These are phyloP conservation scores for Uromyces viciae-fabae DNA, from an alignment of 1,284 basidiomycete species.

Conservation along the genomic window DNA sequence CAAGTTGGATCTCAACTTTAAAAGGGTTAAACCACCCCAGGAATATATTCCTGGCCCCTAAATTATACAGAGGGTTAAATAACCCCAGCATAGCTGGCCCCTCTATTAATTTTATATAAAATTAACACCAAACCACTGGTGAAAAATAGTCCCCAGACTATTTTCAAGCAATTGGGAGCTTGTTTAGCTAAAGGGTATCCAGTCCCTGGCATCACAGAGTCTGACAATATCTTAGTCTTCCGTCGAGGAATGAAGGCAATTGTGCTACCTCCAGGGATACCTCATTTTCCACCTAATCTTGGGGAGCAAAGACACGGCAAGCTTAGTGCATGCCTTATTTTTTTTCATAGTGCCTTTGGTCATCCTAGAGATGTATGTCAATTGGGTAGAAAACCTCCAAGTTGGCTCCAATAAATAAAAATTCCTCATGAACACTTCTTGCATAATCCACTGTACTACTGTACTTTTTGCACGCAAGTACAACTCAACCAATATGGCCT, in stretches of 20 bases:
- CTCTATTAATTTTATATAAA: too few relatives aligned
- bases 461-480: background rate
- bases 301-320: constrained; percentile 28
- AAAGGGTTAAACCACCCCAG: too few relatives aligned
- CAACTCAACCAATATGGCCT: background rate
- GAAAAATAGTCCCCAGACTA: too few relatives aligned
- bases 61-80: too few relatives aligned
- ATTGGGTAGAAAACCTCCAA: background rate
- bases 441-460: background rate
- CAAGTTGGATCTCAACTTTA: too few relatives aligned
- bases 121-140: too few relatives aligned
- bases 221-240: background rate
- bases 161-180: too few relatives aligned
- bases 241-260: background rate
- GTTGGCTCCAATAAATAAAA: background rate
- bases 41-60: too few relatives aligned
- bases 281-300: constrained; percentile 22
- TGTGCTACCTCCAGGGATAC: constrained; percentile 5
- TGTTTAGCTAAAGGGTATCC: too few relatives aligned
- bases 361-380: constrained; percentile 27
- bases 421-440: constrained; percentile 4
- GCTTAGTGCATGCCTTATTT: constrained; percentile 21
- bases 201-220: too few relatives aligned
- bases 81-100: too few relatives aligned
- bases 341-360: constrained; percentile 19